These are phyloP conservation scores for Osmanthus fragrans DNA, from an alignment of 257 asterid species.

Conservation along the genomic window DNA sequence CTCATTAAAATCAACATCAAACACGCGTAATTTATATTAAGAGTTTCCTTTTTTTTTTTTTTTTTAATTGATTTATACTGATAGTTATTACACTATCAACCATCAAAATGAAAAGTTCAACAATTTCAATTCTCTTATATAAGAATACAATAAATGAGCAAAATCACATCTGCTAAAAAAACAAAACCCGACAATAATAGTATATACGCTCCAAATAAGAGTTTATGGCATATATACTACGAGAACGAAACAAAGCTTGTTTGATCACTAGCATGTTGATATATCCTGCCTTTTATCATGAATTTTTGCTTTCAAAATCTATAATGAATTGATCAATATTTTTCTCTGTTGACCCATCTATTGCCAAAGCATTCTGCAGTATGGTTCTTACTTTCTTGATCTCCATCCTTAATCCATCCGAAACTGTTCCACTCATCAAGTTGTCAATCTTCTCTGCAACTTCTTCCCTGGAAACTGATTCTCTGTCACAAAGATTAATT, in stretches of 20 bases:
- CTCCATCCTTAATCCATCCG: conserved; percentile 33
- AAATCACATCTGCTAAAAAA: too few relatives aligned
- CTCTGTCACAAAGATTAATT: conserved; percentile 39
- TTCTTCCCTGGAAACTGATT: conserved; percentile 26
- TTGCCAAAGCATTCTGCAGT: conserved; percentile 25
- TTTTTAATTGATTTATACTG: too few relatives aligned
- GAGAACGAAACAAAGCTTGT: neutral
- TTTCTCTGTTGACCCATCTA: conserved; percentile 34
- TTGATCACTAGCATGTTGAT: neutral
- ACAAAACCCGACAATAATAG: too few relatives aligned
- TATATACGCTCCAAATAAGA: too few relatives aligned
- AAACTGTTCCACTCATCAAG: conserved; percentile 30
- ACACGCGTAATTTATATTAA: too few relatives aligned
- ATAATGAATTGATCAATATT: conserved; percentile 36
- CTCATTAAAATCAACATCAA: too few relatives aligned
- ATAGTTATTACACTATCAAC: too few relatives aligned
- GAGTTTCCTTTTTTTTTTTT: too few relatives aligned
- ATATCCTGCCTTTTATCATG: neutral
- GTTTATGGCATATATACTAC: too few relatives aligned
- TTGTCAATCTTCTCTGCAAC: conserved; percentile 34
- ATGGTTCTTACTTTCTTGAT: conserved; percentile 21
- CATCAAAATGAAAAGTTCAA: too few relatives aligned
- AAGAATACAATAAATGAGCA: too few relatives aligned
- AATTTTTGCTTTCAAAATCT: conserved; percentile 33
- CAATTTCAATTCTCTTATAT: too few relatives aligned